A percentile compares a stretch with the other conserved stretches of the same genome.
Evolutionary conservation across 805 yeast genomes (phyloP).

Genomic region (Scheffersomyces coipomensis): DNA sequence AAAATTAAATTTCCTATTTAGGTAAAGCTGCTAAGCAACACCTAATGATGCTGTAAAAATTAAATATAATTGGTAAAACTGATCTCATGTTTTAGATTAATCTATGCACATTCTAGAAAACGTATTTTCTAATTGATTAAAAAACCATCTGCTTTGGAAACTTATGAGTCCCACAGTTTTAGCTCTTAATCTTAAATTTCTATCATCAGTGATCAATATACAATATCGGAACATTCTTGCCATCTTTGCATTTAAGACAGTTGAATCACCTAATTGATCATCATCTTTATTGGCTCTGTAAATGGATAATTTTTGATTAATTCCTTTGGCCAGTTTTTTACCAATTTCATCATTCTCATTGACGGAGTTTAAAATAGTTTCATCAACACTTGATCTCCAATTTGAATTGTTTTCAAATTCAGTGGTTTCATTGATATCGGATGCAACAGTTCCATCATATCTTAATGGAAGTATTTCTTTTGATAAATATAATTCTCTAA

Average conservation of each 20-base stretch:
- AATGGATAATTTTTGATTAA: slow-evolving; percentile 20
- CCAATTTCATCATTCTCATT: slow-evolving; percentile 41
- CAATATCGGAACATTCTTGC: slow-evolving; percentile 53
- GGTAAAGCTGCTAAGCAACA: no score
- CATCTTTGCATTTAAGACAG: slow-evolving; percentile 29
- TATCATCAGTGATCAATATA: slow-evolving; percentile 69
- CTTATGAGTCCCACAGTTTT: slow-evolving; percentile 54
- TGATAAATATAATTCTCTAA: slow-evolving; percentile 62
- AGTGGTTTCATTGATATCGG: slow-evolving; percentile 65
- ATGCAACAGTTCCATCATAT: slow-evolving; percentile 68
- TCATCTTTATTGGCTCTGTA: neutral
- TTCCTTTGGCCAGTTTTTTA: slow-evolving; percentile 40
- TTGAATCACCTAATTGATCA: slow-evolving; percentile 7
- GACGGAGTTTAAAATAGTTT: slow-evolving; percentile 56
- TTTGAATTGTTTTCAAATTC: slow-evolving; percentile 72
- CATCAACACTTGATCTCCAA: slow-evolving; percentile 75
- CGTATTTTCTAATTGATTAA: slow-evolving; percentile 46
- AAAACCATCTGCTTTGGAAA: slow-evolving; percentile 62
- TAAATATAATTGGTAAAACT: no score
- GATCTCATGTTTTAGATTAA: slow-evolving; percentile 15
- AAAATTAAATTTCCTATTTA: no score
- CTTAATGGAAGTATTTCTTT: slow-evolving; percentile 57
- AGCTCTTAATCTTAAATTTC: slow-evolving; percentile 68
- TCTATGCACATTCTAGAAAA: slow-evolving; percentile 54
- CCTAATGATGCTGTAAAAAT: no score